phyloP scores from a whole-genome alignment of 2,329 filamentous ascomycete species.

The Apiospora aurea region DNA sequence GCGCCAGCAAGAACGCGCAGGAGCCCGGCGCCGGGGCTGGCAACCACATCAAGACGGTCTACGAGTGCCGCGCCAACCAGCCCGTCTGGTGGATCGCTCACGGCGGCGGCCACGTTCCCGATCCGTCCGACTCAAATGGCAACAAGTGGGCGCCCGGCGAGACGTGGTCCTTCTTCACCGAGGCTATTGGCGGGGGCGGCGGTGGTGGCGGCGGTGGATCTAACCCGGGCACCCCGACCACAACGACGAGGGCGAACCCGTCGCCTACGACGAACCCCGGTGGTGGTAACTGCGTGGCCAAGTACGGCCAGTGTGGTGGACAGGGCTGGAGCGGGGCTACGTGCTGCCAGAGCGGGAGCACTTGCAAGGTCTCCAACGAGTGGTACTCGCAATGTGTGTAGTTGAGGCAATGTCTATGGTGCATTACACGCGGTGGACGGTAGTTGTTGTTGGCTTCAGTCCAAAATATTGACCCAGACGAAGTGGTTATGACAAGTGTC shows the following conservation, averaged over 20 bases:
- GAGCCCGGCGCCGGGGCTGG: slow-evolving; percentile 33
- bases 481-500: not conserved
- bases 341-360: slow-evolving; percentile 20
- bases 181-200: slow-evolving; percentile 5
- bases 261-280: not conserved
- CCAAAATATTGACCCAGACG: fast-evolving
- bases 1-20: slow-evolving; percentile 36
- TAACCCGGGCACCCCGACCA: not conserved
- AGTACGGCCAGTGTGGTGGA: slow-evolving; percentile 14
- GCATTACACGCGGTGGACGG: not conserved
- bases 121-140: slow-evolving; percentile 32
- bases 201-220: not conserved
- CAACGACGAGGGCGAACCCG: not conserved
- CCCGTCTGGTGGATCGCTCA: slow-evolving; percentile 43
- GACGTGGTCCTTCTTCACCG: slow-evolving; percentile 36
- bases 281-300: not conserved
- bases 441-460: not conserved
- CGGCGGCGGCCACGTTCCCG: slow-evolving; percentile 37
- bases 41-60: slow-evolving; percentile 38
- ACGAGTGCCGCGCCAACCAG: slow-evolving; percentile 33
- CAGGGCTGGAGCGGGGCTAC: slow-evolving; percentile 13
- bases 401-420: not conserved
- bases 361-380: slow-evolving; percentile 19
- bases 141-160: slow-evolving; percentile 29
- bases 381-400: slow-evolving; percentile 10